These are phyloP conservation scores for Moringa oleifera DNA, from an alignment of 345 rosid species.

Conservation along the genomic window DNA sequence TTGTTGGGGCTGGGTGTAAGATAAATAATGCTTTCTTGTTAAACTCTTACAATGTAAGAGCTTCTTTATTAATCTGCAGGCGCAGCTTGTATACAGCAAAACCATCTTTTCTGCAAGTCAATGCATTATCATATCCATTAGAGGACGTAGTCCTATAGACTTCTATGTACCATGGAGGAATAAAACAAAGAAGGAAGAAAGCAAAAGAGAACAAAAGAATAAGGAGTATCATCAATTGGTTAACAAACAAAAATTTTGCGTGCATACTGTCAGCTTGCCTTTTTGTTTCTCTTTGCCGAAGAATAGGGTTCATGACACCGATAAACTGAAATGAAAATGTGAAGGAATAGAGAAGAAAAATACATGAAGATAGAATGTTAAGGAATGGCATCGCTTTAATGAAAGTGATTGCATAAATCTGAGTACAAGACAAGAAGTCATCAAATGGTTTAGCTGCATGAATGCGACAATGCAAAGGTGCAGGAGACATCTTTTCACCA, in stretches of 20 bases:
- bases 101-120: conserved; percentile 42
- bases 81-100: conserved; percentile 36
- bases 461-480: no score
- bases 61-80: conserved; percentile 18
- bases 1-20: conserved; percentile 10
- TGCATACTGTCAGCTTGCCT: neutral
- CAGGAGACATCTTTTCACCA: no score
- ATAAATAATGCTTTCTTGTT: conserved; percentile 9
- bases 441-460: no score
- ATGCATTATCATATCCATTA: conserved; percentile 4
- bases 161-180: neutral
- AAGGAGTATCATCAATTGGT: neutral
- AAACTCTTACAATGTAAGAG: conserved; percentile 18
- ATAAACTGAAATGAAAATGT: no score
- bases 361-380: no score
- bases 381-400: no score
- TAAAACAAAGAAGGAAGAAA: neutral
- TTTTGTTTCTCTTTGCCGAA: neutral
- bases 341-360: no score
- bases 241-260: neutral
- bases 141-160: neutral
- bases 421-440: no score
- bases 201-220: no score
- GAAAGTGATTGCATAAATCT: no score
- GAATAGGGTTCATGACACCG: no score